Evolutionary conservation across 495 filamentous ascomycete genomes (phyloP).

Genomic region (Talaromyces trachyspermus): DNA sequence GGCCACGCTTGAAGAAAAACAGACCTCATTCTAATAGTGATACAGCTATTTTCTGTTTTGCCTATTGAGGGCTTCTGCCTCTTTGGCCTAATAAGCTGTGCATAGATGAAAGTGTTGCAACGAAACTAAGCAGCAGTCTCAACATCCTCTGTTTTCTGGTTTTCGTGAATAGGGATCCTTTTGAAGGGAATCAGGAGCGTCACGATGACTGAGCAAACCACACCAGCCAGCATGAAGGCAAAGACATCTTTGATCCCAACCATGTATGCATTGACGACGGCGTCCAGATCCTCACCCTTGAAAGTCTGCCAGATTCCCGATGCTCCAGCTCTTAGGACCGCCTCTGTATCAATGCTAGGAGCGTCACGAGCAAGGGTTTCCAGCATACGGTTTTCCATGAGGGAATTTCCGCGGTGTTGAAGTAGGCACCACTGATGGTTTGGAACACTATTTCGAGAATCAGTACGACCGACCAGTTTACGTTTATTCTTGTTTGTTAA

Average conservation of each 20-base stretch:
- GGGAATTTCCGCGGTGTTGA: conserved; percentile 31
- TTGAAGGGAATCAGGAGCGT: conserved; percentile 5
- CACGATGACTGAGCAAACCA: conserved; percentile 10
- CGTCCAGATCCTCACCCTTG: conserved; percentile 21
- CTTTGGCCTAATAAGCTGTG: no score
- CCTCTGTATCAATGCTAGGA: conserved; percentile 28
- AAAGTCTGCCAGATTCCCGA: conserved; percentile 36
- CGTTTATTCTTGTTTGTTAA: no score
- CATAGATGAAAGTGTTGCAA: no score
- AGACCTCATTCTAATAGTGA: no score
- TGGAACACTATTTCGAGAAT: no score
- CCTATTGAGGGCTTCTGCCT: no score
- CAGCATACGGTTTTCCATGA: conserved; percentile 33
- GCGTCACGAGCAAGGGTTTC: conserved; percentile 18
- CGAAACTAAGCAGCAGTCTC: no score
- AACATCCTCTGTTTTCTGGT: no score
- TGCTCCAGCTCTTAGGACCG: conserved; percentile 39
- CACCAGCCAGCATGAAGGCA: conserved; percentile 14
- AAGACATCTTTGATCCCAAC: conserved; percentile 42
- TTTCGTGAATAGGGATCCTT: no score
- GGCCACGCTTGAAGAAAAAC: no score
- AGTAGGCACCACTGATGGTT: conserved; percentile 38
- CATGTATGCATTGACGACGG: conserved; percentile 50
- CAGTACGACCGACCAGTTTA: no score
- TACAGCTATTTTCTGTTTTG: no score